Evolutionary conservation across 495 filamentous ascomycete genomes (phyloP), one percentile per base, ranked within the genome.

Genomic region (Xylaria palmicola): DNA sequence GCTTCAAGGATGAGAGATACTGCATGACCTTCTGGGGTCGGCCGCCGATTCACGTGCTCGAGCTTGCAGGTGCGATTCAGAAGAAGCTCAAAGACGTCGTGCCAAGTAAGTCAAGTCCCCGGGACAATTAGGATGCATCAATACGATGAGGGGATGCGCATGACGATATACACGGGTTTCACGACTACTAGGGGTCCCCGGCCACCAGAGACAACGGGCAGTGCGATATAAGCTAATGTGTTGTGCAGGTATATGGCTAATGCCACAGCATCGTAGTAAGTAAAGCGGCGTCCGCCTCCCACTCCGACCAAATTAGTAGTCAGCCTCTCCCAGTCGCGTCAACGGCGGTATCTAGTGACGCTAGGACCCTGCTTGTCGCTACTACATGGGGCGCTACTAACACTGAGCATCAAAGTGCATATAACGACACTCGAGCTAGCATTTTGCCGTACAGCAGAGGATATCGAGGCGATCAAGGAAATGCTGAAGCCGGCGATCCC

Each of bases 21-120:
- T 96, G 92, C 68, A 77, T 97, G 12, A 88, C 88, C 0, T 88
- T 96, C 69, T 97, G 91, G 90, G 91, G 89, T 24, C 83, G 93
- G 6, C 93, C 93, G 13, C 88, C 93, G 12, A 71, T 81, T 48
- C 81, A 86, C 62, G 80, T 97, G 2, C 72, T 84, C 26, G 74
- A 82, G 12, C 72, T 98, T 50, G 82, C 93, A 4, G 67, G 72
- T 4, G 78, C 80, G n/a, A 75, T 96, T 29, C 93, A 97, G 72
- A 62, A 77, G 40, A 80, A 83, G 55, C 76, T 97, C 52, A 70
- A 70, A 20, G 66, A 77, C n/a, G 74, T 84, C 48, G 85, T 85
- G 9, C 87, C 89, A 56, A 82, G 91, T 93, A 76, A 66, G 86
- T 63, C 19, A 12, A 19, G 29, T 44, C 20, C 13, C 39, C 7